Percentiles rank a stretch among this genome's conserved stretches.
Evolutionary conservation across 768 basidiomycete genomes (phyloP).

Genomic region (Leccinellum albellum): DNA sequence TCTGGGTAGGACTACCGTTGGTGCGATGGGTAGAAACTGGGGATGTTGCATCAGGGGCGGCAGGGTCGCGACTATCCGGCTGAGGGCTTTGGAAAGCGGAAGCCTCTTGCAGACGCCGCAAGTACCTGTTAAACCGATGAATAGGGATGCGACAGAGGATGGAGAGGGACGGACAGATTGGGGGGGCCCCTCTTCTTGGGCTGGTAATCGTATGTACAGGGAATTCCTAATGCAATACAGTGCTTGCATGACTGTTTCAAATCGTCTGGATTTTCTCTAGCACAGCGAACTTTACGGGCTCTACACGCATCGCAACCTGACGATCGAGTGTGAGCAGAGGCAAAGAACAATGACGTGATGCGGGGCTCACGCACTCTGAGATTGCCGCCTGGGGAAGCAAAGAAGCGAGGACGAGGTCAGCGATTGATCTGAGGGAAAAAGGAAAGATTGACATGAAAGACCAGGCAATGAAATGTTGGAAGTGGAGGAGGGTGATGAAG

Average conservation of each 20-base stretch:
- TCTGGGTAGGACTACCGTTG: conserved; percentile 47
- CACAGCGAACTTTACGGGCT: conserved; percentile 83
- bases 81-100: conserved; percentile 38
- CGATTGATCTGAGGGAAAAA: conserved; percentile 27
- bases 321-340: conserved; percentile 19
- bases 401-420: conserved; percentile 28
- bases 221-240: conserved; percentile 75
- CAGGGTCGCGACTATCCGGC: conserved; percentile 32
- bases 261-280: conserved; percentile 75
- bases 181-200: conserved; percentile 93
- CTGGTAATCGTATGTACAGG: conserved; percentile 89
- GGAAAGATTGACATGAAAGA: conserved; percentile 37
- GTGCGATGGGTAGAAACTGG: conserved; percentile 39
- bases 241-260: conserved; percentile 82
- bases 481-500: background rate
- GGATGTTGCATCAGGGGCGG: conserved; percentile 40
- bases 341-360: conserved; percentile 22
- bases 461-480: background rate
- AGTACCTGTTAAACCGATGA: conserved; percentile 46
- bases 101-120: conserved; percentile 77
- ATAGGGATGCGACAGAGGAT: background rate
- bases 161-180: conserved; percentile 60
- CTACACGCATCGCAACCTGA: conserved; percentile 84
- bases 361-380: conserved; percentile 58
- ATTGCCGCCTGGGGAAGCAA: conserved; percentile 63